A percentile compares a stretch with the other conserved stretches of the same genome.
Conservation (phyloP, 176 grass and related monocot genomes). For the Ananas comosus region DNA sequence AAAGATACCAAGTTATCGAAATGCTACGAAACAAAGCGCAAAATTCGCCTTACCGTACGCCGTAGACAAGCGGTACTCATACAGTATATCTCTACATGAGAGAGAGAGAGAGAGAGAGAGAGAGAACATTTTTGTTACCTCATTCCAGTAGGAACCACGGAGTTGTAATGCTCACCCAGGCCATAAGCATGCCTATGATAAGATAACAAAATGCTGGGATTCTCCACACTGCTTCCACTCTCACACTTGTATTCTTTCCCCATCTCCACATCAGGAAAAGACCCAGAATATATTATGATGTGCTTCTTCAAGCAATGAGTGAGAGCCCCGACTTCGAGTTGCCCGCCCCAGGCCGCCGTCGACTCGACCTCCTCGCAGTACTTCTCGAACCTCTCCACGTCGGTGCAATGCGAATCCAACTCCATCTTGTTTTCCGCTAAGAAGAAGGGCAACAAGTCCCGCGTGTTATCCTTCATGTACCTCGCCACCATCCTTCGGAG, state of each 20-base stretch:
- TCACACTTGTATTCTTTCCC: slow-evolving; percentile 74
- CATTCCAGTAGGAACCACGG: slow-evolving; percentile 39
- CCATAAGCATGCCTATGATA: slow-evolving; percentile 92
- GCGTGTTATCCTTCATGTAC: slow-evolving; percentile 60
- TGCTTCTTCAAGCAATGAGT: slow-evolving; percentile 81
- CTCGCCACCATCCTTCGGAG: slow-evolving; percentile 65
- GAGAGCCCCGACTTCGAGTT: slow-evolving; percentile 82
- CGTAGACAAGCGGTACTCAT: too few species aligned
- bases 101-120: too few species aligned
- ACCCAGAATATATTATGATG: slow-evolving; percentile 81
- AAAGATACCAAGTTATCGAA: too few species aligned
- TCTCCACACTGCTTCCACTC: not conserved
- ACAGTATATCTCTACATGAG: too few species aligned
- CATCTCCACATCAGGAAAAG: slow-evolving; percentile 91
- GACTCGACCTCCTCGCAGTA: slow-evolving; percentile 71
- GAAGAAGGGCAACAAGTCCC: slow-evolving; percentile 77
- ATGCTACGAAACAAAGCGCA: too few species aligned
- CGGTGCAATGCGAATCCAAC: slow-evolving; percentile 28
- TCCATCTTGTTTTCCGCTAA: slow-evolving; percentile 68
- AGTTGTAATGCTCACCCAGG: slow-evolving; percentile 96
- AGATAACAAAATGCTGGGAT: slow-evolving; percentile 56
- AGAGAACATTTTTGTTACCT: slow-evolving; percentile 9
- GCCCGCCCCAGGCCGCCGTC: slow-evolving; percentile 84
- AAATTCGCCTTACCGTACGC: too few species aligned
- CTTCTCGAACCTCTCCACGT: slow-evolving; percentile 47